Evolutionary conservation across 192 early-diverging fungal genomes (phyloP).

Genomic region (Funneliformis mosseae): DNA sequence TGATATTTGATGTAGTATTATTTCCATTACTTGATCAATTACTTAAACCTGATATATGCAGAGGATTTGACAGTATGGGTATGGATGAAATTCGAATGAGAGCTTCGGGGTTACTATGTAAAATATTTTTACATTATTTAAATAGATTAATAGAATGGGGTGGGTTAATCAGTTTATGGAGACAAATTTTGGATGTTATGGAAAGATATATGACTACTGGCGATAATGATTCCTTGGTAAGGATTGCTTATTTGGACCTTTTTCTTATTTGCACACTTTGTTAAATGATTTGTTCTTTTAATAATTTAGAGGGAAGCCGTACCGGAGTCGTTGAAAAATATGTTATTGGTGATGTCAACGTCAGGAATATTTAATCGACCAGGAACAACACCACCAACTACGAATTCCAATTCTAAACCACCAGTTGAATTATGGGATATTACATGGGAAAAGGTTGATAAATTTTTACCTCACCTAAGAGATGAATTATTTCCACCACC

Average conservation of each 20-base stretch:
- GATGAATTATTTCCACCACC: constrained; percentile 5
- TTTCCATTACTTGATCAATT: constrained; percentile 89
- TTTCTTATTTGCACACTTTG: constrained; percentile 1
- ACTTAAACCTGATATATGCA: constrained; percentile 71
- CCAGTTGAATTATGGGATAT: constrained; percentile 61
- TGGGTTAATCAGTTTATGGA: constrained; percentile 65
- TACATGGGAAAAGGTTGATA: constrained; percentile 69
- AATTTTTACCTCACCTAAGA: constrained; percentile 67
- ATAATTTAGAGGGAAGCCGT: constrained; percentile 67
- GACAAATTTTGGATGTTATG: constrained; percentile 67
- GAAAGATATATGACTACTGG: constrained; percentile 63
- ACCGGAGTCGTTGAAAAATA: constrained; percentile 78
- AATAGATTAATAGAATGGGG: constrained; percentile 55
- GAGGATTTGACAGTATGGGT: constrained; percentile 58
- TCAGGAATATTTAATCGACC: constrained; percentile 60
- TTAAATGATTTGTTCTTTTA: neutral
- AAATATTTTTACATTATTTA: constrained; percentile 77
- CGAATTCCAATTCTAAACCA: neutral
- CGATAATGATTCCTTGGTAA: constrained; percentile 61
- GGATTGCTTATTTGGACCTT: neutral
- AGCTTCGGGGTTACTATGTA: constrained; percentile 68
- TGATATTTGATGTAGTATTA: constrained; percentile 82
- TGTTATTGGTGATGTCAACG: constrained; percentile 78
- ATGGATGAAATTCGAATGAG: constrained; percentile 79
- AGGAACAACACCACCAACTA: neutral